phyloP scores from a whole-genome alignment of 306 rosid genomes.

The Glycine tomentella region DNA sequence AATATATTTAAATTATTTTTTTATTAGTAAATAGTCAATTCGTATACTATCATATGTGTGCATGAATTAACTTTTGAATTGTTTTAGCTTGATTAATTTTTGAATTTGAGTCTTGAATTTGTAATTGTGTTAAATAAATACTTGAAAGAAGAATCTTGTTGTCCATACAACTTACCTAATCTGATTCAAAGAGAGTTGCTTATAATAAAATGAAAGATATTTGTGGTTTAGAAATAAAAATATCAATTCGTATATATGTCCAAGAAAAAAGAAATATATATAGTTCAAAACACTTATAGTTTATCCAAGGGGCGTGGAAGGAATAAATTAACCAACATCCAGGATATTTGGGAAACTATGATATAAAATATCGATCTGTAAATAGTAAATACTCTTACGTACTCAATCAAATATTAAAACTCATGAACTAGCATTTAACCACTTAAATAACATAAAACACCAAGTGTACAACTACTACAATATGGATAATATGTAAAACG shows the following conservation, averaged over 20 bases:
- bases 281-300: constrained; percentile 20
- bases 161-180: too few species aligned
- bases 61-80: too few species aligned
- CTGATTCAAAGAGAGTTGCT: too few species aligned
- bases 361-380: constrained; percentile 4
- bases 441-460: constrained; percentile 1
- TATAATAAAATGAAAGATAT: too few species aligned
- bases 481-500: neutral
- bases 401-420: neutral
- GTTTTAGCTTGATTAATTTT: too few species aligned
- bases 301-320: constrained; percentile 28
- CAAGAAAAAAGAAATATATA: constrained; percentile 2
- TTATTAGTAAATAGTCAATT: too few species aligned
- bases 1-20: too few species aligned
- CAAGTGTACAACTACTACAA: neutral
- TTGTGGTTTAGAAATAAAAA: too few species aligned
- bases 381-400: neutral
- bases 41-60: too few species aligned
- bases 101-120: too few species aligned
- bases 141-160: too few species aligned
- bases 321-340: constrained; percentile 20
- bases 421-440: constrained; percentile 22
- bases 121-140: too few species aligned
- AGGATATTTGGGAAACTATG: constrained; percentile 32
- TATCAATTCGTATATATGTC: neutral